Conservation (phyloP, 2,329 filamentous ascomycete genomes). For the Cladosporium sp. region DNA sequence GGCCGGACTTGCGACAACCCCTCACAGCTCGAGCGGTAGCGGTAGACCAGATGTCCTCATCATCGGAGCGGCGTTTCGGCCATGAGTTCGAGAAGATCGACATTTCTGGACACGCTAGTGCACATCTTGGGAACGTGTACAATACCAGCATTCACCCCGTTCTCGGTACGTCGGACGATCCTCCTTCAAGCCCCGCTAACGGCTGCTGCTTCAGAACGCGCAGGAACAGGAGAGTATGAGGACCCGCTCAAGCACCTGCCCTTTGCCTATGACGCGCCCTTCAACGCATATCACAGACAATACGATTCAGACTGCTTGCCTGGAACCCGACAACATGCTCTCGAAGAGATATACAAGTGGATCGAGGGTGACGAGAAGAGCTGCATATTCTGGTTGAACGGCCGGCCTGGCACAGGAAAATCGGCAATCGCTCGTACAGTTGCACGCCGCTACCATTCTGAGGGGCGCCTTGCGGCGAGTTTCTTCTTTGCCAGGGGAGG, state of each 20-base stretch:
- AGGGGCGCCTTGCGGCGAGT: background rate
- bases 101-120: too few relatives aligned
- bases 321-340: background rate
- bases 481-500: background rate
- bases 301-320: background rate
- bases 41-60: too few relatives aligned
- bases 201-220: too few relatives aligned
- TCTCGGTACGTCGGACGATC: too few relatives aligned
- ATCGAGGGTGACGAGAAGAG: background rate
- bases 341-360: background rate
- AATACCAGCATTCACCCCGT: too few relatives aligned
- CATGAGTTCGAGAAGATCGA: too few relatives aligned
- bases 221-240: too few relatives aligned
- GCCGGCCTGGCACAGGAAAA: background rate
- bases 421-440: conserved; percentile 1
- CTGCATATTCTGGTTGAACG: background rate
- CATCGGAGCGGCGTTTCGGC: too few relatives aligned
- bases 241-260: background rate
- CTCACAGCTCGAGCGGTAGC: too few relatives aligned
- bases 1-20: too few relatives aligned
- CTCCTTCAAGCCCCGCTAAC: too few relatives aligned
- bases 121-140: too few relatives aligned
- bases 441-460: background rate
- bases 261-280: background rate
- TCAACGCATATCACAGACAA: background rate